A percentile compares a stretch with the other conserved stretches of the same genome.
Conservation (phyloP, 1,139 yeast species). For the Nakaseomyces nivariensis region DNA sequence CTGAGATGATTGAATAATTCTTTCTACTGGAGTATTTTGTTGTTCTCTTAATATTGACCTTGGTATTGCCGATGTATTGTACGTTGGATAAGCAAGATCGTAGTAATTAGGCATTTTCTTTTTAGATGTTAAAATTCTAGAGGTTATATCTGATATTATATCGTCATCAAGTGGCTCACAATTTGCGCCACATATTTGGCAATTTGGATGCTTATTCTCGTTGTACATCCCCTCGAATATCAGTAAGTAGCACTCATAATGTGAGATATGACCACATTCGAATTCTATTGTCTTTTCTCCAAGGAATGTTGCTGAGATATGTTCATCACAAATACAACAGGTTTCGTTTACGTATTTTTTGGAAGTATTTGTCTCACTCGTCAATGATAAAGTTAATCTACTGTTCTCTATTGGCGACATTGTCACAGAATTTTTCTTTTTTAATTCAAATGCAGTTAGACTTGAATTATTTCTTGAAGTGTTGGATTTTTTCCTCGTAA, state of each 20-base stretch:
- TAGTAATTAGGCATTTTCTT: neutral
- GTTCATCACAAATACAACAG: slow-evolving; percentile 33
- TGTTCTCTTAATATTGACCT: slow-evolving; percentile 1
- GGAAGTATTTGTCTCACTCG: slow-evolving; percentile 9
- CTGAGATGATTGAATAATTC: slow-evolving; percentile 24
- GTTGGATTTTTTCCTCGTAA: slow-evolving; percentile 16
- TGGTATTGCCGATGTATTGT: slow-evolving; percentile 9
- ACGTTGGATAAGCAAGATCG: slow-evolving; percentile 14
- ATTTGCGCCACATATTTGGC: slow-evolving; percentile 20
- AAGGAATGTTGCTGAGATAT: slow-evolving; percentile 22
- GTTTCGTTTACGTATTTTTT: slow-evolving; percentile 20
- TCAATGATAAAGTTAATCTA: slow-evolving; percentile 5
- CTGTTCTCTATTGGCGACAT: slow-evolving; percentile 7
- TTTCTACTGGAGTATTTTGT: slow-evolving; percentile 21
- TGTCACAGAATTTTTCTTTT: neutral
- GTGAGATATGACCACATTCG: slow-evolving; percentile 27
- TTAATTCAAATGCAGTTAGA: neutral
- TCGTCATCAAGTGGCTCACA: slow-evolving; percentile 23
- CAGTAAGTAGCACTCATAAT: slow-evolving; percentile 22
- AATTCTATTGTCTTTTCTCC: slow-evolving; percentile 31
- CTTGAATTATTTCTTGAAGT: neutral
- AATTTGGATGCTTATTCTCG: slow-evolving; percentile 15
- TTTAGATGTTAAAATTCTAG: slow-evolving; percentile 12
- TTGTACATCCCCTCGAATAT: slow-evolving; percentile 11
- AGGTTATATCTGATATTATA: slow-evolving; percentile 19